Base-by-base conservation (phyloP, 148 eudicot genomes). In the Polygonum aviculare region DNA sequence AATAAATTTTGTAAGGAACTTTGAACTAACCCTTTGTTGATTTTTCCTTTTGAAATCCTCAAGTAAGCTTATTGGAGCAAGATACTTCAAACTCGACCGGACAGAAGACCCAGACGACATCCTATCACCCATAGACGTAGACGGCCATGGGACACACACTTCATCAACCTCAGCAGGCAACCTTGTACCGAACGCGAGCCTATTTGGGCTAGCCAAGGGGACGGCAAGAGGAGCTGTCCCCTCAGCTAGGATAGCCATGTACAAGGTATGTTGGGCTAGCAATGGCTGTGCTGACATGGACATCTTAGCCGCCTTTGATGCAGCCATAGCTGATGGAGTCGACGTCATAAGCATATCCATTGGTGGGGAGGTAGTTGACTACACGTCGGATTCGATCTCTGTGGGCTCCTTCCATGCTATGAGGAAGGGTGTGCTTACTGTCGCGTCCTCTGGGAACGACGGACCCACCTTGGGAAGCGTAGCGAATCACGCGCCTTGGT, bases 61-160 rank as follows among this genome's bases (percentile, higher is more conserved):
- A 79, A 94, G 98, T 75, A 94, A 94, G 83, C 84, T 94, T 35
- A 87, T 91, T 73, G 98, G 98, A 49, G 98, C 98, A 36, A 86
- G 75, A 50, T 91, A 87, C 84, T 91, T 90, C 88, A 94, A 89
- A 78, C 79, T 87, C 2, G 97, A 94, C 75, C 75, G 82, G 10
- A 33, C 44, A 6, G 65, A 78, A 0, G 93, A 91, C 78, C 94
- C 91, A 2, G 12, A 38, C 3, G 98, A 94, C 86, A 86, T 87
- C 44, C 72, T 88, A 26, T 88, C 94, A 7, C 94, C 94, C 0
- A 5, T 84, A 21, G 94, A 90, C 57, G 81, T 85, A 3, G 82
- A 85, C 21, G 94, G 94, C 45, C 94, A 90, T 47, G 94, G 94
- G 41, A 90, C 94, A n/a, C 94, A 90, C 83, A 88, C 91, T 3